These are phyloP conservation scores for Trypanosoma mega DNA, from an alignment of 208 protist genomes.

Conservation along the genomic window DNA sequence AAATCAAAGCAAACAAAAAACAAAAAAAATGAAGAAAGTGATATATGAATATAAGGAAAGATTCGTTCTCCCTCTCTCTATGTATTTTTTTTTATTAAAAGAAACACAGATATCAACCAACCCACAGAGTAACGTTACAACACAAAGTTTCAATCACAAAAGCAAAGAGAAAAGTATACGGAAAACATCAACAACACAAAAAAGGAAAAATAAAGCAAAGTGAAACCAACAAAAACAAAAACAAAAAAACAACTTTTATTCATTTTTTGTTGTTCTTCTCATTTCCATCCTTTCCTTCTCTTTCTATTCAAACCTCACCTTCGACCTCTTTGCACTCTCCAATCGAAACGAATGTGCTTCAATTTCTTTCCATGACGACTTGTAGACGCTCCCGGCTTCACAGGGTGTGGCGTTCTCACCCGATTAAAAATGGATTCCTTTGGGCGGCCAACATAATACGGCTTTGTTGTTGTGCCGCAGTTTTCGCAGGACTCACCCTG, in stretches of 20 bases:
- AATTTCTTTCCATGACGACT: slow-evolving; percentile 66
- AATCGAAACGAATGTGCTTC: slow-evolving; percentile 77
- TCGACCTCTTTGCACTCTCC: slow-evolving; percentile 57
- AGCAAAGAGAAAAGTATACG: no score
- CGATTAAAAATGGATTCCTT: slow-evolving; percentile 88
- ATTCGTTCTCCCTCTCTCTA: no score
- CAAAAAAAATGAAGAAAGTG: not conserved
- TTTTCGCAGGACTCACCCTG: slow-evolving; percentile 84
- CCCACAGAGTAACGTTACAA: no score
- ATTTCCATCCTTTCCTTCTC: not conserved
- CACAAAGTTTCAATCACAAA: no score
- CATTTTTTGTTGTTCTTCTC: slow-evolving; percentile 8
- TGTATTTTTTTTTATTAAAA: slow-evolving; percentile 4
- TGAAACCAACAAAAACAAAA: slow-evolving; percentile 8
- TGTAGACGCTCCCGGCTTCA: slow-evolving; percentile 67
- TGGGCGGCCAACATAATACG: slow-evolving; percentile 80
- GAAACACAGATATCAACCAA: no score
- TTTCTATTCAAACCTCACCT: not conserved
- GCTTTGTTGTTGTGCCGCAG: slow-evolving; percentile 84
- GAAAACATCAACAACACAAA: slow-evolving; percentile 4
- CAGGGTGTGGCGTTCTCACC: slow-evolving; percentile 61
- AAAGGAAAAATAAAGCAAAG: slow-evolving; percentile 6
- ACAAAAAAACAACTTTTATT: slow-evolving; percentile 1
- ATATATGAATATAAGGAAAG: not conserved
- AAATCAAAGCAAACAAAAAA: slow-evolving; percentile 1